Base-by-base conservation (phyloP, 306 rosid species). In the Cicer cuneatum region DNA sequence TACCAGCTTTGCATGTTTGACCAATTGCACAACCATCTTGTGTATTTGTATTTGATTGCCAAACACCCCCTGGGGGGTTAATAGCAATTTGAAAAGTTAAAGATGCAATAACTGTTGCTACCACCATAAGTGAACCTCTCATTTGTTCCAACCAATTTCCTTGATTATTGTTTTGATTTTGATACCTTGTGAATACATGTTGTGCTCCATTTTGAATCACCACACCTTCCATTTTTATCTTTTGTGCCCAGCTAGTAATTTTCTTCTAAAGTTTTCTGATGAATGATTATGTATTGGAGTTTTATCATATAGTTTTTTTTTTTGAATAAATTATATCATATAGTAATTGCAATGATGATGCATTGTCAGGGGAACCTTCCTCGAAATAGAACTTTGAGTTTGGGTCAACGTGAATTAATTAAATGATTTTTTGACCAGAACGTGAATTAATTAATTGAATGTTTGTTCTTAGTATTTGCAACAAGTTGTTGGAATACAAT, bases 51-150 rank as follows among this genome's bases (percentile, higher is more conserved):
- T 16, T 5, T 40, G 62, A 3, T 71, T 77, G 85, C 82, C 79
- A 77, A 18, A 82, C 79, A 72, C 82, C 82, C 10, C 83, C 86
- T 10, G 81, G 76, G 0, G 86, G 86, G 45, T 75, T 71, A 5
- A 74, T 49, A 0, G 83, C 67, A 16, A 56, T 66, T 75, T 75
- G 76, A 33, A 58, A 83, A 2, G 74, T 65, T 14, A 80, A 2
- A 2, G 82, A 79, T 75, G 84, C 58, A 2, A 80, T 72, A 21
- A 83, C 62, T 7, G 77, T 58, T 0, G 82, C 76, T 47, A 80
- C 84, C 11, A 83, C 11, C 82, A 72, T 80, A 0, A 83, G 74
- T 0, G 48, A 52, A n/a, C 84, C 84, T 15, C 77, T 24, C 43
- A 3, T 80, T 1, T 80, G 15, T 80, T 80, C 57, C 43, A 80